phyloP scores from a whole-genome alignment of 495 filamentous ascomycete genomes.

The Pseudevernia furfuracea region DNA sequence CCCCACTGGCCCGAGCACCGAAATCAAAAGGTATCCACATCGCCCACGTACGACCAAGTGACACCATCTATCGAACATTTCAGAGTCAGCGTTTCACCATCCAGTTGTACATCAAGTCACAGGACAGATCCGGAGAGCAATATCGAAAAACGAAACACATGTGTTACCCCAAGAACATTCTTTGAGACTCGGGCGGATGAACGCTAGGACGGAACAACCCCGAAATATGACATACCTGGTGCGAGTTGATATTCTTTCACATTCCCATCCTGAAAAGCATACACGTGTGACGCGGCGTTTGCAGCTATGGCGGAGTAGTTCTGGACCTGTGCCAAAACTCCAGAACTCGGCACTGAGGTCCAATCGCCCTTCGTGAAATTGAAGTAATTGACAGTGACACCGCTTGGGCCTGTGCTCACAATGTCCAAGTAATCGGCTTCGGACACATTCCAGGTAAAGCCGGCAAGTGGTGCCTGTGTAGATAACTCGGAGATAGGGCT shows the following conservation, averaged over 20 bases:
- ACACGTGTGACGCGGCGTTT: background rate
- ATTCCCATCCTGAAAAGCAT: background rate
- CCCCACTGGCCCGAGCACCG: background rate
- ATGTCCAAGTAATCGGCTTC: background rate
- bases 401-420: background rate
- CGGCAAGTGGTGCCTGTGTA: background rate
- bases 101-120: background rate
- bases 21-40: background rate
- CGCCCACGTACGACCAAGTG: background rate
- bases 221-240: background rate
- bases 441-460: background rate
- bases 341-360: background rate
- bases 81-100: background rate
- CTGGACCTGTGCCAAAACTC: background rate
- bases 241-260: background rate
- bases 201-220: background rate
- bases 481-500: background rate
- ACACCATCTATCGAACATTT: background rate
- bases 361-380: background rate
- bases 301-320: background rate
- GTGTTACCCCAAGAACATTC: background rate
- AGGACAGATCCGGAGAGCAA: background rate
- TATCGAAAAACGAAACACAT: background rate
- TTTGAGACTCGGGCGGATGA: background rate
- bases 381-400: background rate